phyloP scores from a whole-genome alignment of 1,284 basidiomycete genomes.

The Irpex sp. region DNA sequence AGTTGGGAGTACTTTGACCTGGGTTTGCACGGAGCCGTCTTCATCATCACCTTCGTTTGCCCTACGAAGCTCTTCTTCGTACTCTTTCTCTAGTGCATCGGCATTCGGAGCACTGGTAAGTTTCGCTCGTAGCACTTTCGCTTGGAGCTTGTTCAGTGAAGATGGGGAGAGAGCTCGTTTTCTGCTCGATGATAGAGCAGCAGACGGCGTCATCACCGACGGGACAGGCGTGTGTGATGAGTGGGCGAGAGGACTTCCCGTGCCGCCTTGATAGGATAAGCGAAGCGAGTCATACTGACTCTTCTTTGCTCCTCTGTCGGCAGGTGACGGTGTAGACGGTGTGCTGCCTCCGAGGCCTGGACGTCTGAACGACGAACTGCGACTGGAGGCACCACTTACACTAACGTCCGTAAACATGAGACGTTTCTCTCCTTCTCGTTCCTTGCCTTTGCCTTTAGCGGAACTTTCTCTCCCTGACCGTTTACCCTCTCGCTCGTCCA shows the following conservation, averaged over 20 bases:
- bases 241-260: constrained; percentile 31
- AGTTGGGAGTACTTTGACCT: constrained; percentile 85
- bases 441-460: constrained; percentile 31
- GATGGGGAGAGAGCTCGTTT: constrained; percentile 60
- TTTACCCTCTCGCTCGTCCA: constrained; percentile 76
- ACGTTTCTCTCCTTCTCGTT: constrained; percentile 46
- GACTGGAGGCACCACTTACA: constrained; percentile 62
- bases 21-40: constrained; percentile 33
- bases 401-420: constrained; percentile 67
- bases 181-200: constrained; percentile 32
- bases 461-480: constrained; percentile 28
- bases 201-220: constrained; percentile 79
- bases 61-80: constrained; percentile 62
- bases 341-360: constrained; percentile 63
- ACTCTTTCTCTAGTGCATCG: constrained; percentile 75
- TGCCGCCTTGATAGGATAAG: constrained; percentile 38
- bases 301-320: constrained; percentile 36
- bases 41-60: constrained; percentile 44
- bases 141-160: constrained; percentile 90
- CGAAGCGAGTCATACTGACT: constrained; percentile 47
- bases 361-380: constrained; percentile 76
- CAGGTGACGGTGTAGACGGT: constrained; percentile 57
- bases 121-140: constrained; percentile 88
- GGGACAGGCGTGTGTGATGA: constrained; percentile 77
- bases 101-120: constrained; percentile 77